Percentiles rank a stretch among this genome's conserved stretches.
Evolutionary conservation across 495 filamentous ascomycete genomes (phyloP).

Genomic region (Lindgomyces ingoldianus): DNA sequence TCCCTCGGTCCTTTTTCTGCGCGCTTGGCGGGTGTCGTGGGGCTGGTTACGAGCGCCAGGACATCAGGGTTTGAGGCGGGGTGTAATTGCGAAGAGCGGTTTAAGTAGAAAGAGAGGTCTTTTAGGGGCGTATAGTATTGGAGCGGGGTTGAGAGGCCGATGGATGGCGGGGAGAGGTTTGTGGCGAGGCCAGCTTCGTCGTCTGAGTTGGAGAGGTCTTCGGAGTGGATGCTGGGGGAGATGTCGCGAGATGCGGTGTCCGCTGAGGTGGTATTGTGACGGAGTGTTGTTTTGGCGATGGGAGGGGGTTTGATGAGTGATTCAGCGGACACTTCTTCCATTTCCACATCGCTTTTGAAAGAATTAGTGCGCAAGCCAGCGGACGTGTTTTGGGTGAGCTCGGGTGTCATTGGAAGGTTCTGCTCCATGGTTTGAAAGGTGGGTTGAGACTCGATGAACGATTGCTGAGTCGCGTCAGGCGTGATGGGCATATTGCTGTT

Average conservation of each 20-base stretch:
- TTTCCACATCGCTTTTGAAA: conserved; percentile 9
- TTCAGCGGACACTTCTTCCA: conserved; percentile 5
- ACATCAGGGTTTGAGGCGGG: conserved; percentile 53
- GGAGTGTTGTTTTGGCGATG: background rate
- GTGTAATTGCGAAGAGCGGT: conserved; percentile 37
- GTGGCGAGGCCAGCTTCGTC: background rate
- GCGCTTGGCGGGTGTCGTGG: conserved; percentile 55
- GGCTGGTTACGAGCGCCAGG: conserved; percentile 65
- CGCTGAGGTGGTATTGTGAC: conserved; percentile 2
- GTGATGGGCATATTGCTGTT: conserved; percentile 33
- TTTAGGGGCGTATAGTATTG: conserved; percentile 71
- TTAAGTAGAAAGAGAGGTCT: conserved; percentile 50
- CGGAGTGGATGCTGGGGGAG: conserved; percentile 19
- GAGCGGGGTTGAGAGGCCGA: conserved; percentile 61
- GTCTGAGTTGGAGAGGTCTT: conserved; percentile 19
- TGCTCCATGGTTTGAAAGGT: conserved; percentile 8
- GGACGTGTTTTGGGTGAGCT: conserved; percentile 32
- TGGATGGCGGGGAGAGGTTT: conserved; percentile 29
- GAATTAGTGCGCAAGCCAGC: conserved; percentile 10
- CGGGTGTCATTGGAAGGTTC: conserved; percentile 30
- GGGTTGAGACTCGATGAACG: conserved; percentile 10
- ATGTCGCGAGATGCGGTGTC: conserved; percentile 2
- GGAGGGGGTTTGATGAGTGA: background rate
- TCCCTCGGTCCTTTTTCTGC: conserved; percentile 68
- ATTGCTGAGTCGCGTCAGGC: conserved; percentile 35